A percentile compares a stretch with the other conserved stretches of the same genome.
phyloP scores from a whole-genome alignment of 139 green algal genomes.

The Gonium pectorale region DNA sequence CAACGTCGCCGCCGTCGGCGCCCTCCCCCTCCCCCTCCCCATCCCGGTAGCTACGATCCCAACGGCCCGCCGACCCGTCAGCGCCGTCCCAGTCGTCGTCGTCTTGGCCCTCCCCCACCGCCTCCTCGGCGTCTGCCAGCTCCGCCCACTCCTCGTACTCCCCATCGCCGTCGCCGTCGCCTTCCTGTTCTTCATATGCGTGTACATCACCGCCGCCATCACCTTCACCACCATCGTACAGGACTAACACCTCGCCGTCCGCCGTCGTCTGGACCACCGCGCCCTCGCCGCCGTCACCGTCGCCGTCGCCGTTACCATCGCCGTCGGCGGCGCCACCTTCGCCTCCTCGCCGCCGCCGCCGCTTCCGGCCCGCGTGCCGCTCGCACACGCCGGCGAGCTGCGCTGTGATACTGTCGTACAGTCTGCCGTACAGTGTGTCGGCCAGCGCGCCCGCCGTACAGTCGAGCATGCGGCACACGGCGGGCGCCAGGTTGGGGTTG shows the following conservation, averaged over 20 bases:
- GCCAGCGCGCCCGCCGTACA: background rate
- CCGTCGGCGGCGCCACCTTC: background rate
- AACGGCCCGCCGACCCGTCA: background rate
- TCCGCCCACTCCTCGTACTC: background rate
- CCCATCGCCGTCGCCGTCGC: background rate
- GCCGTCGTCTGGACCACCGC: background rate
- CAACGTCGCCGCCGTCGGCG: background rate
- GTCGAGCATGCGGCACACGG: conserved; percentile 2
- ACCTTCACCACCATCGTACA: background rate
- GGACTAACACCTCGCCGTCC: background rate
- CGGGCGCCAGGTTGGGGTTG: conserved; percentile 31
- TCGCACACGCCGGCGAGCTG: background rate
- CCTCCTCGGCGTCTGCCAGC: too few relatives aligned
- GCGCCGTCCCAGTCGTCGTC: background rate
- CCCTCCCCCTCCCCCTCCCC: background rate
- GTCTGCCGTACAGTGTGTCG: conserved; percentile 10
- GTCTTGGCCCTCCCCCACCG: background rate
- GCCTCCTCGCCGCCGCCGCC: background rate
- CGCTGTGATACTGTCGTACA: conserved; percentile 3
- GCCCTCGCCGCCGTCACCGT: background rate
- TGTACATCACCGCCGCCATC: background rate
- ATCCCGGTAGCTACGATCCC: too few relatives aligned
- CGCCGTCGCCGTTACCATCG: background rate
- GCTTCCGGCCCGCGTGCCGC: background rate
- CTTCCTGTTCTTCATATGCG: background rate